Evolutionary conservation across 495 filamentous ascomycete species (phyloP).

Genomic region (Aspergillus conjunctus): DNA sequence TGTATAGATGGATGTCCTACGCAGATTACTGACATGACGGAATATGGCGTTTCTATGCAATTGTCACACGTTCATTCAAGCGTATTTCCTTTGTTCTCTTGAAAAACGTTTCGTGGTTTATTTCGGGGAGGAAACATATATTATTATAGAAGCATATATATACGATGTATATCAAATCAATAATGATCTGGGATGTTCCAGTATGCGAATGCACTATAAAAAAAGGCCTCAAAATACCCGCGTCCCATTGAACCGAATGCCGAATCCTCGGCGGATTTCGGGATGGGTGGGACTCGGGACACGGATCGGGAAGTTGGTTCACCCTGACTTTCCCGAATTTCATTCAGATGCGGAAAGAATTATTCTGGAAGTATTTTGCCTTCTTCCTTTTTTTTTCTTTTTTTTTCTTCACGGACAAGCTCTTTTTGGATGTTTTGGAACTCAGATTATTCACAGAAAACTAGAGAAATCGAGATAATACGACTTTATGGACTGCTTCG

Average conservation of each 20-base stretch:
- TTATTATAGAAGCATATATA: too few species aligned
- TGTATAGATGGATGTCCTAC: neutral
- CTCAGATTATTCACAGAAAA: too few species aligned
- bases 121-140: too few species aligned
- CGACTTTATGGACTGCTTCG: too few species aligned
- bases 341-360: neutral
- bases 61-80: too few species aligned
- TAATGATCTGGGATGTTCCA: too few species aligned
- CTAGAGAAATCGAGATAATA: too few species aligned
- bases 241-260: constrained; percentile 13
- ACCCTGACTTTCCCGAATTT: constrained; percentile 9
- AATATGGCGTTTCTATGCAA: neutral
- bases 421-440: too few species aligned
- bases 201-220: neutral
- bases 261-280: constrained; percentile 35
- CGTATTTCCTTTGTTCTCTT: neutral
- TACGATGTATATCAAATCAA: too few species aligned
- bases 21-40: neutral
- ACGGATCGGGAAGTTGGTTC: constrained; percentile 28
- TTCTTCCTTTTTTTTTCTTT: neutral
- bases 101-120: too few species aligned
- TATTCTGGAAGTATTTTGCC: constrained; percentile 4
- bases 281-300: constrained; percentile 19
- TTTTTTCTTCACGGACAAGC: neutral
- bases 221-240: too few species aligned